These are phyloP conservation scores for Eutrema heterophyllum DNA, from an alignment of 345 rosid species.

Conservation along the genomic window DNA sequence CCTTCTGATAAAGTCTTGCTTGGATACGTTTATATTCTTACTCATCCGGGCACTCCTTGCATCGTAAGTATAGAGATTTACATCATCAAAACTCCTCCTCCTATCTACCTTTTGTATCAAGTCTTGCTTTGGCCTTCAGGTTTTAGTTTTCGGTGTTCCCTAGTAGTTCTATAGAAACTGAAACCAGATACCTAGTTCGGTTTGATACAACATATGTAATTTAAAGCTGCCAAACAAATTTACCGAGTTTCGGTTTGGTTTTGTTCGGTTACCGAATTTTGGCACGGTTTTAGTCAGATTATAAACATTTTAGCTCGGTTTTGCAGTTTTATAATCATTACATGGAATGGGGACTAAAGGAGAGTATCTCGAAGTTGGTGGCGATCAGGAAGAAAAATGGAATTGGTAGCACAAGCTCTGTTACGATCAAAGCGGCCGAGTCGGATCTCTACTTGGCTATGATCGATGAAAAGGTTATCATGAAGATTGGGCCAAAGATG, in stretches of 20 bases:
- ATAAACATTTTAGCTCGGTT: no score
- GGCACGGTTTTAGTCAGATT: no score
- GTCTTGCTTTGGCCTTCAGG: neutral
- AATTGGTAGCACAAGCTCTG: constrained; percentile 44
- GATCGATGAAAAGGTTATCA: constrained; percentile 55
- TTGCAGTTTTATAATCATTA: constrained; percentile 81
- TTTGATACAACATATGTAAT: no score
- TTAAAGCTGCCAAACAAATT: no score
- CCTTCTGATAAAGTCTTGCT: constrained; percentile 83
- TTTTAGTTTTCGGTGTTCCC: neutral
- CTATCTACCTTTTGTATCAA: no score
- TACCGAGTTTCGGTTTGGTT: no score
- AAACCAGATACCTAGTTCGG: no score
- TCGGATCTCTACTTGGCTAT: constrained; percentile 62
- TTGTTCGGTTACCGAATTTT: no score
- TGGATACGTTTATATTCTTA: constrained; percentile 84
- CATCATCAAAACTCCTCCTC: no score
- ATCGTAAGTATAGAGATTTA: constrained; percentile 42
- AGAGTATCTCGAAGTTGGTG: constrained; percentile 43
- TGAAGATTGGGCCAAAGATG: constrained; percentile 72
- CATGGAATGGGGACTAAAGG: constrained; percentile 63
- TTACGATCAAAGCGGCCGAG: constrained; percentile 55
- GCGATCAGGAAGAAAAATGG: constrained; percentile 41
- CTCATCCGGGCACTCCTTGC: constrained; percentile 76
- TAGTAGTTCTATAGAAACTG: no score